A percentile compares a stretch with the other conserved stretches of the same genome.
Conservation (phyloP, 2,329 filamentous ascomycete genomes). For the Xenoacremonium recifei region DNA sequence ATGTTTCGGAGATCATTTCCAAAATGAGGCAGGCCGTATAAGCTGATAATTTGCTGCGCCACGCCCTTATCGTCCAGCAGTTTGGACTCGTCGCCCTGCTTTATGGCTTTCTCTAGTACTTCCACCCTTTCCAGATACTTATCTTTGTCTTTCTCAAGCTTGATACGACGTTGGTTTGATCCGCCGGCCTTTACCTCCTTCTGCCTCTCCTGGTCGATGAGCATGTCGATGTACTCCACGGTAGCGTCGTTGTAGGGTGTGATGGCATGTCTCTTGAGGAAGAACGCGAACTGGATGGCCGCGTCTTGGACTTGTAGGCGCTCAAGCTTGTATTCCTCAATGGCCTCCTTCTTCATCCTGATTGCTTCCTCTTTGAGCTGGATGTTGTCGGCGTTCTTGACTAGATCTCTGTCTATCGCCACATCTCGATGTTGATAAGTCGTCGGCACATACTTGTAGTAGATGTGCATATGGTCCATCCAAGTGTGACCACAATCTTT, state of each 20-base stretch:
- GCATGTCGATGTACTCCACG: constrained; percentile 4
- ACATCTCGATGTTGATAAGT: constrained; percentile 6
- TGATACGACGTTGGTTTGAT: constrained; percentile 5
- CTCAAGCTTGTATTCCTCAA: constrained; percentile 6
- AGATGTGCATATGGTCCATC: constrained; percentile 13
- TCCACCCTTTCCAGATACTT: constrained; percentile 12
- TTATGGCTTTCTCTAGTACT: constrained; percentile 10
- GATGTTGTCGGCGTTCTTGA: constrained; percentile 4
- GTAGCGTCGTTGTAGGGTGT: constrained; percentile 9
- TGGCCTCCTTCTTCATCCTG: background rate
- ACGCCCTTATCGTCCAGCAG: constrained; percentile 8
- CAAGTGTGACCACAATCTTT: constrained; percentile 6
- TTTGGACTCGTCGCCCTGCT: background rate
- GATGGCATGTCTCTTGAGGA: constrained; percentile 7
- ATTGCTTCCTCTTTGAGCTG: constrained; percentile 4
- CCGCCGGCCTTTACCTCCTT: constrained; percentile 4
- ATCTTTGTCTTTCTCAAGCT: constrained; percentile 7
- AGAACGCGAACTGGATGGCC: constrained; percentile 6
- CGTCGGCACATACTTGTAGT: constrained; percentile 5
- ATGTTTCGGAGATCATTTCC: constrained; percentile 7
- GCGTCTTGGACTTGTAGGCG: constrained; percentile 2
- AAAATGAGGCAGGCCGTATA: constrained; percentile 14
- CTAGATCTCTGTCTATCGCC: constrained; percentile 4
- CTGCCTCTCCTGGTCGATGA: constrained; percentile 4
- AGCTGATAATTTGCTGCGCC: background rate